Evolutionary conservation across 768 basidiomycete species (phyloP).

Genomic region (Tulasnella sp.): DNA sequence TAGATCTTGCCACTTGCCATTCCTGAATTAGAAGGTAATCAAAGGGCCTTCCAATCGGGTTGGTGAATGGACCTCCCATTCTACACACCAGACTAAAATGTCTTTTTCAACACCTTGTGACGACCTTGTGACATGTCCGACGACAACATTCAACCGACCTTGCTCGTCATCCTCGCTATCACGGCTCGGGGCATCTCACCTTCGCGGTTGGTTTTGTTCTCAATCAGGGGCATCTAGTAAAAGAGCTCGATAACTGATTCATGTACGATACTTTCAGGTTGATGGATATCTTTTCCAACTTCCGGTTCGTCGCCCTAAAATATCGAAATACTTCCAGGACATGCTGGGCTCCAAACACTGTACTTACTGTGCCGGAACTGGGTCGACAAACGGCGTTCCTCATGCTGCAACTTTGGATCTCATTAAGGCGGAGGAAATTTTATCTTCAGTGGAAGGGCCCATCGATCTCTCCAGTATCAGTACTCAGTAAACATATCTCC

Average conservation of each 20-base stretch:
- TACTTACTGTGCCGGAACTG: no score
- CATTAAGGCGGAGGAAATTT: no score
- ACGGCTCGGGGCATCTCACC: not conserved
- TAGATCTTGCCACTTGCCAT: no score
- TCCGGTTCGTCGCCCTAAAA: not conserved
- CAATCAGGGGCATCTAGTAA: not conserved
- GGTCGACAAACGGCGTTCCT: no score
- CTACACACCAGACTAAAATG: not conserved
- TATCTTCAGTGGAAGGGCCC: no score
- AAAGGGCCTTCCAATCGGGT: no score
- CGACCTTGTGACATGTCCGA: not conserved
- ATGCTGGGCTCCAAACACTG: conserved; percentile 5
- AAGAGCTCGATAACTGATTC: not conserved
- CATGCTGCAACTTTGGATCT: no score
- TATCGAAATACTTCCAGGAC: conserved; percentile 9
- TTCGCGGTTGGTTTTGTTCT: not conserved
- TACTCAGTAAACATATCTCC: no score
- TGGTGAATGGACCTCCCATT: not conserved
- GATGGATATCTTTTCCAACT: not conserved
- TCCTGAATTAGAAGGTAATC: no score
- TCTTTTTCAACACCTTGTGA: not conserved
- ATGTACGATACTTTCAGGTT: not conserved
- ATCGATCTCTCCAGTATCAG: no score
- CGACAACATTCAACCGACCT: not conserved
- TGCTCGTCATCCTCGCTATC: not conserved